A percentile compares a stretch with the other conserved stretches of the same genome.
These are phyloP conservation scores for Trichoderma harzianum DNA, from an alignment of 2,329 filamentous ascomycete genomes.

Conservation along the genomic window DNA sequence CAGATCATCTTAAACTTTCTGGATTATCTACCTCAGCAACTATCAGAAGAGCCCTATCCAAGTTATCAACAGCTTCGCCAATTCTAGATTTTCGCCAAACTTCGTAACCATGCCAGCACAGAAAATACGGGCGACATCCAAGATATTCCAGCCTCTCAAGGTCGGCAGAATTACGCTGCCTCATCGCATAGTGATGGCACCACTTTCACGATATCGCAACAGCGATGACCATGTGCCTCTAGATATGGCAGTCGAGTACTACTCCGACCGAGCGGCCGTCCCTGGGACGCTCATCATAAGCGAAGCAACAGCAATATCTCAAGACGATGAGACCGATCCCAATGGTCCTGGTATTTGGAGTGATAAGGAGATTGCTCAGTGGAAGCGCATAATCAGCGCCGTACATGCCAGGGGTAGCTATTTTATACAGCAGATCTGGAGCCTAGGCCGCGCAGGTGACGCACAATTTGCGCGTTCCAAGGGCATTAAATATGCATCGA, in stretches of 20 bases:
- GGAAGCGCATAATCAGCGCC: slow-evolving; percentile 47
- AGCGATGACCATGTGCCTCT: neutral
- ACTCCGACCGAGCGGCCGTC: slow-evolving; percentile 41
- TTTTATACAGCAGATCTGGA: slow-evolving; percentile 65
- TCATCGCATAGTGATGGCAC: neutral
- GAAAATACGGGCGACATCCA: neutral
- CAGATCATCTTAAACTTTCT: neutral
- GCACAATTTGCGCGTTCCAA: neutral
- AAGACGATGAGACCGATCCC: slow-evolving; percentile 22
- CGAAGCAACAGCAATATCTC: slow-evolving; percentile 47
- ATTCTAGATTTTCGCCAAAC: neutral
- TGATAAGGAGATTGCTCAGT: neutral
- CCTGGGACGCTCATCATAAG: slow-evolving; percentile 44
- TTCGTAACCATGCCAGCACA: neutral
- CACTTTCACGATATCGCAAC: neutral
- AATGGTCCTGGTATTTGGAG: slow-evolving; percentile 55
- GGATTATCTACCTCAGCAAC: fast-evolving
- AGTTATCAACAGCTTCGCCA: neutral
- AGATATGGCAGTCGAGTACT: slow-evolving; percentile 38
- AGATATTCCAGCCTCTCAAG: neutral
- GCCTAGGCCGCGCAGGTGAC: slow-evolving; percentile 49
- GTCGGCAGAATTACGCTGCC: neutral
- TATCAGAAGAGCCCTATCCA: neutral
- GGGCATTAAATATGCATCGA: neutral
- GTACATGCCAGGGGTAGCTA: slow-evolving; percentile 60